Conservation (phyloP, 2,329 filamentous ascomycete species). For the Trichoderma sp. region DNA sequence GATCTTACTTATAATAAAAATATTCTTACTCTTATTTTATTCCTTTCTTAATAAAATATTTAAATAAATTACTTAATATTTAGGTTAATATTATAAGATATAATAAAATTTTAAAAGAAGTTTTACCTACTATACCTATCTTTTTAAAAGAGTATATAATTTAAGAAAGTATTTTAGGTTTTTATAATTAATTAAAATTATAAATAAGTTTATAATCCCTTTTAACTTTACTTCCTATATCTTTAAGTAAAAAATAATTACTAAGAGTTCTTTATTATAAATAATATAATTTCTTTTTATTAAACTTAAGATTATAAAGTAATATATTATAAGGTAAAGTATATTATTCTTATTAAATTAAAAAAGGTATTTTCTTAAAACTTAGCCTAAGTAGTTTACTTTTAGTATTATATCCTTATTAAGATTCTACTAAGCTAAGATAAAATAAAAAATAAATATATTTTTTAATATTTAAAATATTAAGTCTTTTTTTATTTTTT, state of each 20-base stretch:
- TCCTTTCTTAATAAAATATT: not conserved
- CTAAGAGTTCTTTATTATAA: conserved; percentile 9
- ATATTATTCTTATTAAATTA: too few relatives aligned
- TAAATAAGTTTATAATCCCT: not conserved
- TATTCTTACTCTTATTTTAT: not conserved
- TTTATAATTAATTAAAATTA: conserved; percentile 6
- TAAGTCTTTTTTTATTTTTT: too few relatives aligned
- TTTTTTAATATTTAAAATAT: not conserved
- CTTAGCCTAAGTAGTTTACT: too few relatives aligned
- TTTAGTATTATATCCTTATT: too few relatives aligned
- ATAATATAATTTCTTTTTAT: conserved; percentile 5
- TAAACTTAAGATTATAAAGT: too few relatives aligned
- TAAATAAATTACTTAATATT: not conserved
- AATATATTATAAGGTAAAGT: too few relatives aligned
- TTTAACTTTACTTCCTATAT: not conserved
- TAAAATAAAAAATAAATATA: not conserved
- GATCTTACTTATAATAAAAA: not conserved
- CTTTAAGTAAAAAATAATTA: not conserved
- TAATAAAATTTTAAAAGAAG: not conserved
- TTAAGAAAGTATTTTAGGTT: not conserved
- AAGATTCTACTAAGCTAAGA: too few relatives aligned
- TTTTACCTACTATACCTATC: not conserved
- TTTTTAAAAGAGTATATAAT: not conserved
- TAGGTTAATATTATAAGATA: not conserved
- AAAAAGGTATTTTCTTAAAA: too few relatives aligned